These are phyloP conservation scores for Ustilago trichophora DNA, from an alignment of 1,284 basidiomycete genomes.

Conservation along the genomic window DNA sequence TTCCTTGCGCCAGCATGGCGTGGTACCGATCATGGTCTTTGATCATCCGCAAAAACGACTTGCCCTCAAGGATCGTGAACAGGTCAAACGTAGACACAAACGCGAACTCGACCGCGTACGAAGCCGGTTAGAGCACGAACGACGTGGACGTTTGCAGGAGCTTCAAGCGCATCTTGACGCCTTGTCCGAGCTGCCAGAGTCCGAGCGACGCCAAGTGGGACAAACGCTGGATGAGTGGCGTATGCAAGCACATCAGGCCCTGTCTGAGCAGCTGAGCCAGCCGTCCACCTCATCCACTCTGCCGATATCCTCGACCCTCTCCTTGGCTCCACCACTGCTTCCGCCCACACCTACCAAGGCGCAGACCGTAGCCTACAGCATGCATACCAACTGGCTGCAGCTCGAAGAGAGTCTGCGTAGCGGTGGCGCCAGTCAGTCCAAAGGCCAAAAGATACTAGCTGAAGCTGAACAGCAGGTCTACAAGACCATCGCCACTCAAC, in stretches of 20 bases:
- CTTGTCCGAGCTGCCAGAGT: conserved; percentile 11
- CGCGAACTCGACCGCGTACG: conserved; percentile 42
- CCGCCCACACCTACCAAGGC: conserved; percentile 5
- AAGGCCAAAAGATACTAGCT: conserved; percentile 27
- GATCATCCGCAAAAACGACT: conserved; percentile 54
- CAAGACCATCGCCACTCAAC: conserved; percentile 26
- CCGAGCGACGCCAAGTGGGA: conserved; percentile 32
- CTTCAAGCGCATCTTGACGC: conserved; percentile 24
- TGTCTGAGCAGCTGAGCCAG: not conserved
- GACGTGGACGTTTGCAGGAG: conserved; percentile 22
- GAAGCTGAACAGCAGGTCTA: conserved; percentile 38
- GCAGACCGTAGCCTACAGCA: conserved; percentile 25
- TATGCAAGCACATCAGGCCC: not conserved
- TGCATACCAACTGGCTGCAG: conserved; percentile 30
- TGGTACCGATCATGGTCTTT: conserved; percentile 57
- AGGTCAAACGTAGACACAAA: conserved; percentile 42
- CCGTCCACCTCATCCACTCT: too few relatives aligned
- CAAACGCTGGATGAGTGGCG: conserved; percentile 34
- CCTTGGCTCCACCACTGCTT: conserved; percentile 1
- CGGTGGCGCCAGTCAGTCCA: conserved; percentile 30
- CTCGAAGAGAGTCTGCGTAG: conserved; percentile 17
- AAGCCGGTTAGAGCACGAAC: conserved; percentile 34
- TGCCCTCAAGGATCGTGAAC: conserved; percentile 49
- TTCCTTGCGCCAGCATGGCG: conserved; percentile 38
- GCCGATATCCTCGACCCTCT: too few relatives aligned